A percentile compares a stretch with the other conserved stretches of the same genome.
Conservation (phyloP, 2,329 filamentous ascomycete species). For the Metarhizium robertsii region DNA sequence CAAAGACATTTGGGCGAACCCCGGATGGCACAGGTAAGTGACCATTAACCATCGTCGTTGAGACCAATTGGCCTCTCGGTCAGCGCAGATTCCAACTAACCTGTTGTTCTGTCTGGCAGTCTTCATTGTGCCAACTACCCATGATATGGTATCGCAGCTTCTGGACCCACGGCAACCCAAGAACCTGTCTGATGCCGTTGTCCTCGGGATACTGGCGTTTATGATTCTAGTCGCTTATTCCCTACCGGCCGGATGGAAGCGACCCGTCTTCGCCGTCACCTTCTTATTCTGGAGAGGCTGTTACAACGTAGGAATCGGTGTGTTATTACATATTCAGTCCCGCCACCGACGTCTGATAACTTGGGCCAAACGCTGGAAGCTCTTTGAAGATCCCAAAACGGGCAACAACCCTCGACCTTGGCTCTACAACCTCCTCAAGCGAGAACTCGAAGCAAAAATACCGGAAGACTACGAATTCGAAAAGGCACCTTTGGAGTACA, state of each 20-base stretch:
- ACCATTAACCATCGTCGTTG: constrained; percentile 1
- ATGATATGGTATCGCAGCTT: constrained; percentile 98
- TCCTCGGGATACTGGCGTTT: constrained; percentile 66
- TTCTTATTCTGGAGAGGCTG: constrained; percentile 88
- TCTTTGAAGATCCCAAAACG: constrained; percentile 78
- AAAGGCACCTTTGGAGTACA: constrained; percentile 91
- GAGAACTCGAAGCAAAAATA: constrained; percentile 90
- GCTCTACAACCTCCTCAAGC: constrained; percentile 76
- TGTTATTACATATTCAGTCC: constrained; percentile 81
- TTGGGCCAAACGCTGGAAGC: constrained; percentile 76
- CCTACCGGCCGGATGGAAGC: constrained; percentile 60
- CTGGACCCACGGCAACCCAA: constrained; percentile 92
- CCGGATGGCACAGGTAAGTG: constrained; percentile 79
- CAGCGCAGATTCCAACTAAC: constrained; percentile 6
- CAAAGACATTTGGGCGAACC: constrained; percentile 79
- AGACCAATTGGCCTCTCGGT: neutral
- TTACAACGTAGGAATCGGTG: constrained; percentile 92
- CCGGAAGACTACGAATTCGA: constrained; percentile 90
- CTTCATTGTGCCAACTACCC: constrained; percentile 89
- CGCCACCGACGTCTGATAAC: constrained; percentile 75
- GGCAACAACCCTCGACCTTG: constrained; percentile 74
- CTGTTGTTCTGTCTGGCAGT: constrained; percentile 41
- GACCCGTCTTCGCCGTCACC: constrained; percentile 69
- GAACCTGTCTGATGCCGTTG: constrained; percentile 76
- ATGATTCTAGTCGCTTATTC: constrained; percentile 67